Conservation (phyloP, 2,329 filamentous ascomycete species). For the Aspergillus candidus region DNA sequence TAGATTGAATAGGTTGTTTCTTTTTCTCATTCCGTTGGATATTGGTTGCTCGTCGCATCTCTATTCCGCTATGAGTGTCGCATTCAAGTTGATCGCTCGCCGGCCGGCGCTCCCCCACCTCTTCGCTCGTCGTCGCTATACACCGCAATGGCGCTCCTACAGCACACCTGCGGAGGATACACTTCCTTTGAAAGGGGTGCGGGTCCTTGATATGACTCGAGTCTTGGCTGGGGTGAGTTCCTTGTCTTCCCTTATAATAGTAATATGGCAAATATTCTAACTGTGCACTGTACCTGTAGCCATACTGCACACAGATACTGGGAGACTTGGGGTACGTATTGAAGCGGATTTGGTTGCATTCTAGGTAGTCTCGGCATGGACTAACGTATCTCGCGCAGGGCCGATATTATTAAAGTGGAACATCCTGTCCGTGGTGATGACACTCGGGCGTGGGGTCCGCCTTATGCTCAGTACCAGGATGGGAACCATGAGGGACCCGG, state of each 20-base stretch:
- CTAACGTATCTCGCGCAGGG: slow-evolving; percentile 47
- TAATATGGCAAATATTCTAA: slow-evolving; percentile 7
- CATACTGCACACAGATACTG: slow-evolving; percentile 94
- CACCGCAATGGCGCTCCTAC: slow-evolving; percentile 26
- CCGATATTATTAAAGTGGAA: slow-evolving; percentile 96
- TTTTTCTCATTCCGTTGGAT: slow-evolving; percentile 3
- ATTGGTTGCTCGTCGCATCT: neutral
- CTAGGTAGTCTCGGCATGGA: neutral
- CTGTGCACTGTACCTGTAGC: slow-evolving; percentile 47
- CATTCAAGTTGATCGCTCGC: slow-evolving; percentile 20
- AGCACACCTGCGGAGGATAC: slow-evolving; percentile 39
- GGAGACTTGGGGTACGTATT: slow-evolving; percentile 80
- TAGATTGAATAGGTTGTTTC: neutral
- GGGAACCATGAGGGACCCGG: slow-evolving; percentile 60
- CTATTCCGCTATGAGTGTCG: slow-evolving; percentile 18
- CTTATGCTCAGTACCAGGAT: slow-evolving; percentile 72
- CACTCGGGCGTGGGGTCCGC: slow-evolving; percentile 92
- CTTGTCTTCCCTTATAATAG: neutral
- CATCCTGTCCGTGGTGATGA: slow-evolving; percentile 89
- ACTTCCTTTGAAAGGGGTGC: slow-evolving; percentile 73
- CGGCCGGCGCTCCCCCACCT: slow-evolving; percentile 15
- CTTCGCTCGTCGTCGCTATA: slow-evolving; percentile 14
- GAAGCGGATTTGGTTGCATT: neutral
- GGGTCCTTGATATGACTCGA: slow-evolving; percentile 92
- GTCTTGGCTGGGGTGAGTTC: slow-evolving; percentile 81